These are phyloP conservation scores for Penicillium paxilli DNA, from an alignment of 495 filamentous ascomycete genomes.

Conservation along the genomic window DNA sequence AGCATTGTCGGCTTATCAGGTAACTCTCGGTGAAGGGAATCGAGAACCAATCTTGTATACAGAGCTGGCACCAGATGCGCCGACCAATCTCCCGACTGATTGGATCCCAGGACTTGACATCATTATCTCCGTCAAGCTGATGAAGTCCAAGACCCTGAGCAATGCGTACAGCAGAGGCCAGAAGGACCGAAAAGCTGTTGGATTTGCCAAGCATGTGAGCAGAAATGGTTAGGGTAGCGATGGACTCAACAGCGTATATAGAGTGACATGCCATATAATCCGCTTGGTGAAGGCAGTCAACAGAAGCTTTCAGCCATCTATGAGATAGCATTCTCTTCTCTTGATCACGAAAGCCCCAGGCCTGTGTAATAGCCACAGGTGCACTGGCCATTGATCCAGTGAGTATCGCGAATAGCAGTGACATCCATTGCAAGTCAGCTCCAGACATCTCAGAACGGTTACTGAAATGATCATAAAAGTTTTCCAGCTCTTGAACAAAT, in stretches of 20 bases:
- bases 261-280: slow-evolving; percentile 38
- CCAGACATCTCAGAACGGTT: slow-evolving; percentile 20
- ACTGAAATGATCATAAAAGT: slow-evolving; percentile 28
- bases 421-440: slow-evolving; percentile 38
- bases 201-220: slow-evolving; percentile 44
- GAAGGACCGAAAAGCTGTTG: slow-evolving; percentile 32
- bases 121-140: slow-evolving; percentile 15
- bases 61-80: slow-evolving; percentile 39
- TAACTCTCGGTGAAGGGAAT: slow-evolving; percentile 45
- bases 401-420: slow-evolving; percentile 41
- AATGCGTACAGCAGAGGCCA: slow-evolving; percentile 34
- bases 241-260: slow-evolving; percentile 34
- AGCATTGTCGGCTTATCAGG: slow-evolving; percentile 31
- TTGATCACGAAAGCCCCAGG: slow-evolving; percentile 37
- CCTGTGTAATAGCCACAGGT: slow-evolving; percentile 19
- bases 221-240: slow-evolving; percentile 39
- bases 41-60: slow-evolving; percentile 47
- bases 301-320: slow-evolving; percentile 37
- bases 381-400: slow-evolving; percentile 38
- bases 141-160: slow-evolving; percentile 32
- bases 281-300: slow-evolving; percentile 34
- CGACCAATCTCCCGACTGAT: slow-evolving; percentile 36
- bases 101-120: background rate
- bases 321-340: slow-evolving; percentile 33
- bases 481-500: slow-evolving; percentile 27